A percentile compares a stretch with the other conserved stretches of the same genome.
Evolutionary conservation across 2,329 filamentous ascomycete species (phyloP).

Genomic region (Aphanoascus verrucosus): DNA sequence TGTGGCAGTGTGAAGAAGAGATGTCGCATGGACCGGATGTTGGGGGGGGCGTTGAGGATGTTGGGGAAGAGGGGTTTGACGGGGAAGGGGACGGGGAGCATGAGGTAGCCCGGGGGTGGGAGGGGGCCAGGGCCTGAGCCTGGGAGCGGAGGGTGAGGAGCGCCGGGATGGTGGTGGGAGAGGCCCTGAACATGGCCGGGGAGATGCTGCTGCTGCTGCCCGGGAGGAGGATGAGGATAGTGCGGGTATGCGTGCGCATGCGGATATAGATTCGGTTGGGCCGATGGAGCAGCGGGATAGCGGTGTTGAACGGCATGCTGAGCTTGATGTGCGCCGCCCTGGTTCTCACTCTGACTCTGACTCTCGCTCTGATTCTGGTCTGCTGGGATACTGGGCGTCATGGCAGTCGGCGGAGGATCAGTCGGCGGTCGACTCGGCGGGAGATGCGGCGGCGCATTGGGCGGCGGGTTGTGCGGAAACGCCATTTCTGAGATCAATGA

Average conservation of each 20-base stretch:
- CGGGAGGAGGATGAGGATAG: too few species aligned
- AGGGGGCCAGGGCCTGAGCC: background rate
- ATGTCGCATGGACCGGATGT: slow-evolving; percentile 9
- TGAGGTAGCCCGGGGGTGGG: slow-evolving; percentile 6
- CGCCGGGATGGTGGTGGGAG: too few species aligned
- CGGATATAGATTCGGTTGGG: background rate
- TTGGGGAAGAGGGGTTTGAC: slow-evolving; percentile 9
- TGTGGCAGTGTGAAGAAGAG: slow-evolving; percentile 6
- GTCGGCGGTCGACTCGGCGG: background rate
- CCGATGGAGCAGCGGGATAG: background rate
- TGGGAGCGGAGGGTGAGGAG: too few species aligned
- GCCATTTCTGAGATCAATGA: background rate
- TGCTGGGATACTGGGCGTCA: background rate
- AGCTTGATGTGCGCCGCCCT: background rate
- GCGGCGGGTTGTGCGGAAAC: background rate
- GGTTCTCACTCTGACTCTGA: too few species aligned
- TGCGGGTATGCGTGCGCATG: background rate
- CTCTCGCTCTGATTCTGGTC: too few species aligned
- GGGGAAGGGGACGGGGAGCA: slow-evolving; percentile 7
- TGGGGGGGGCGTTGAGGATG: slow-evolving; percentile 8
- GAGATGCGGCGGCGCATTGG: background rate
- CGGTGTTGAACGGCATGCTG: background rate
- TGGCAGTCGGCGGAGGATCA: background rate
- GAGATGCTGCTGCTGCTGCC: too few species aligned
- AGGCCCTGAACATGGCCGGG: too few species aligned